Evolutionary conservation across 345 rosid genomes (phyloP).

Genomic region (Acer campestre): DNA sequence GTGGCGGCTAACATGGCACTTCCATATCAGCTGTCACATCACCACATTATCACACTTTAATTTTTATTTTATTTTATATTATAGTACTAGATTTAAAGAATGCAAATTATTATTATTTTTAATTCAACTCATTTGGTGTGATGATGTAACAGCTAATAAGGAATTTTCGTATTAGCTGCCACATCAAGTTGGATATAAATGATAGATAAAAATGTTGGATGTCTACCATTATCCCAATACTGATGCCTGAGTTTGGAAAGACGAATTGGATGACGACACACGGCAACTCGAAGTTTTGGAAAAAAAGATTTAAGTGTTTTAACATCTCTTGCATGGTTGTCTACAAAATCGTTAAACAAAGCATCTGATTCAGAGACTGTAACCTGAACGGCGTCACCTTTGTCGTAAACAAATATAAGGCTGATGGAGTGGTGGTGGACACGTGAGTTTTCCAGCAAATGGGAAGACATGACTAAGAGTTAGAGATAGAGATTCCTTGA

Average conservation of each 20-base stretch:
- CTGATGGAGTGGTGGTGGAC: slow-evolving; percentile 29
- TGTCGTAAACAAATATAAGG: slow-evolving; percentile 28
- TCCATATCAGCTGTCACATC: too few species aligned
- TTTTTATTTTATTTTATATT: too few species aligned
- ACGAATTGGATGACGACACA: slow-evolving; percentile 10
- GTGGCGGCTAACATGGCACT: too few species aligned
- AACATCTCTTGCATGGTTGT: slow-evolving; percentile 18
- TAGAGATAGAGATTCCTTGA: slow-evolving; percentile 32
- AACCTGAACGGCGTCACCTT: slow-evolving; percentile 22
- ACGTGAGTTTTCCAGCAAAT: slow-evolving; percentile 27
- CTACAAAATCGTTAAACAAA: slow-evolving; percentile 20
- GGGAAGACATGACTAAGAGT: slow-evolving; percentile 32
- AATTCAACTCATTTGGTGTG: too few species aligned
- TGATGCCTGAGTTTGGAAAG: slow-evolving; percentile 43
- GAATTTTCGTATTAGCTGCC: too few species aligned
- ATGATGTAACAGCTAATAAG: too few species aligned
- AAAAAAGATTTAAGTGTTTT: slow-evolving; percentile 28
- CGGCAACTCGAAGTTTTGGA: slow-evolving; percentile 16
- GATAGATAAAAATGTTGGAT: too few species aligned
- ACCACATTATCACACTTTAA: too few species aligned
- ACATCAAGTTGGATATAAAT: too few species aligned
- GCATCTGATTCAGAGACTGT: slow-evolving; percentile 34
- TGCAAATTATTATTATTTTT: too few species aligned
- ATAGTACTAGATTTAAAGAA: too few species aligned
- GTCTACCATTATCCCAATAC: slow-evolving; percentile 34